These are phyloP conservation scores for Rhododendron ovatum DNA, from an alignment of 148 eudicot species.

Conservation along the genomic window DNA sequence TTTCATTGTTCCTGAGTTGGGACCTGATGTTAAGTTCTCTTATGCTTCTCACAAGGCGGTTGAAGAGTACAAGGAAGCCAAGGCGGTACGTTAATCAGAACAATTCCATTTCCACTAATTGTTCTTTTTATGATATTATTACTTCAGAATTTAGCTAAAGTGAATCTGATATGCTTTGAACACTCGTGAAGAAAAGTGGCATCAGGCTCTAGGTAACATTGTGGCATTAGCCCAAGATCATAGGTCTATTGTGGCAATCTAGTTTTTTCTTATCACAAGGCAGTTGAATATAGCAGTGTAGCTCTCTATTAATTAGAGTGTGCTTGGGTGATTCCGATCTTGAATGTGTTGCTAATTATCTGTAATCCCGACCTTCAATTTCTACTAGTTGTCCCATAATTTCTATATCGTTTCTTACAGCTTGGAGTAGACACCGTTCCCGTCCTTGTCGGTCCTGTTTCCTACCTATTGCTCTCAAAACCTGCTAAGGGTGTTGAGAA, in stretches of 20 bases:
- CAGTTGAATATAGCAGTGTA: neutral
- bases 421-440: constrained; percentile 87
- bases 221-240: neutral
- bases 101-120: neutral
- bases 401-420: constrained; percentile 32
- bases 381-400: neutral
- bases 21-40: constrained; percentile 65
- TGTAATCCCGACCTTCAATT: neutral
- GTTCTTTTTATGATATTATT: neutral
- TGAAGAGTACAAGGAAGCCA: constrained; percentile 71
- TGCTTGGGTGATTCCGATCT: neutral
- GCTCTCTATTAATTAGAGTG: neutral
- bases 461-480: constrained; percentile 75
- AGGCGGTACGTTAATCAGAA: constrained; percentile 48
- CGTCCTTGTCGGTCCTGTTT: constrained; percentile 78
- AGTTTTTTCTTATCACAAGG: neutral
- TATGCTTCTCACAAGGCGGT: constrained; percentile 85
- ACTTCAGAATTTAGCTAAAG: neutral
- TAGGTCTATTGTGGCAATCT: neutral
- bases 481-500: constrained; percentile 97
- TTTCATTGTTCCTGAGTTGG: constrained; percentile 89
- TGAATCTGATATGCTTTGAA: neutral
- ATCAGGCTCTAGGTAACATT: neutral
- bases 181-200: neutral
- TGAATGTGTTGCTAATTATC: neutral